phyloP scores from a whole-genome alignment of 2,329 filamentous ascomycete genomes.

The Epichloe amarillans region DNA sequence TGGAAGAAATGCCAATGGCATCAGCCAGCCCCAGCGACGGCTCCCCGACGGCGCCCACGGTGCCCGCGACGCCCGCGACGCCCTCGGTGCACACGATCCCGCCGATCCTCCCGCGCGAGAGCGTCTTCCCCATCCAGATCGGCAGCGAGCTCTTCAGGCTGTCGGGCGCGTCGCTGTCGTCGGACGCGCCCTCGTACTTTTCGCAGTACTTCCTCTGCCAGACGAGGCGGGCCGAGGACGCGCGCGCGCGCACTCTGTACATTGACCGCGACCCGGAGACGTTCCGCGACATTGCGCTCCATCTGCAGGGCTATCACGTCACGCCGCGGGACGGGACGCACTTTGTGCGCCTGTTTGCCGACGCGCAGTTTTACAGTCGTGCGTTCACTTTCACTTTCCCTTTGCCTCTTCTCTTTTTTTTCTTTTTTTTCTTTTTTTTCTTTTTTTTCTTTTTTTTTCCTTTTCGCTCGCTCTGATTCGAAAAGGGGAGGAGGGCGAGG shows the following conservation, averaged over 20 bases:
- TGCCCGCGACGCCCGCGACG: constrained; percentile 17
- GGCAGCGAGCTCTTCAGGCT: constrained; percentile 59
- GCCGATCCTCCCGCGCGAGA: constrained; percentile 51
- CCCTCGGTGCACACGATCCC: constrained; percentile 33
- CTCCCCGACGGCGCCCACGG: constrained; percentile 2
- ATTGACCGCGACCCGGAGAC: constrained; percentile 88
- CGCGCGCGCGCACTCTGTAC: constrained; percentile 68
- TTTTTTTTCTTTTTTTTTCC: background rate
- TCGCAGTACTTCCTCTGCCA: constrained; percentile 87
- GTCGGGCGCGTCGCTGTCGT: constrained; percentile 59
- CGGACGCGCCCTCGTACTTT: constrained; percentile 87
- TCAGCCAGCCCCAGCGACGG: constrained; percentile 15
- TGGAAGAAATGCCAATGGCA: constrained; percentile 7
- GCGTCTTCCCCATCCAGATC: constrained; percentile 64
- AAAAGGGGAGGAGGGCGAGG: background rate
- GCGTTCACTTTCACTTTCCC: constrained; percentile 22
- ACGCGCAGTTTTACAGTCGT: constrained; percentile 89
- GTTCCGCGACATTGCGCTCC: constrained; percentile 77
- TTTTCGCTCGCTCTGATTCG: background rate
- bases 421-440: background rate
- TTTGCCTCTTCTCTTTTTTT: too few relatives aligned
- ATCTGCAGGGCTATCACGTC: constrained; percentile 87
- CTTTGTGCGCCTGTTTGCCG: constrained; percentile 85
- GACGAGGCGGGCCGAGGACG: constrained; percentile 42
- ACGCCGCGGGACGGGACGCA: constrained; percentile 68